phyloP scores from a whole-genome alignment of 495 filamentous ascomycete genomes.

The Friedmanniomyces endolithicus region DNA sequence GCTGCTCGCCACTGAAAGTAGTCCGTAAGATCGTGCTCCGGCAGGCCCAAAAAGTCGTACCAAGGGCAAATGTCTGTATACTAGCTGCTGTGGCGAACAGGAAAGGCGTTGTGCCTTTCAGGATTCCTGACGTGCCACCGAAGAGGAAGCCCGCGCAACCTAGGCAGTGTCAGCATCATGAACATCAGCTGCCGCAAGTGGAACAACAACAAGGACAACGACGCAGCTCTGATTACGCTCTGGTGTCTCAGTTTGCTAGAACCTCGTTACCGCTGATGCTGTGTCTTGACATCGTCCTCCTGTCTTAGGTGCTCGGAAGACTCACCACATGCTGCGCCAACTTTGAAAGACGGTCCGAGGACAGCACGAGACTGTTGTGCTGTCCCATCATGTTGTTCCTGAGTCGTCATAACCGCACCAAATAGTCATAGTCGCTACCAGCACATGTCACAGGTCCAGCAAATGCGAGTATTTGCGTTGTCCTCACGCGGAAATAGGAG shows the following conservation, averaged over 20 bases:
- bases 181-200: not conserved
- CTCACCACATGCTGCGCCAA: conserved; percentile 17
- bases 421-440: too few species aligned
- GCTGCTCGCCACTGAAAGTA: conserved; percentile 16
- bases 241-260: not conserved
- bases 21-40: conserved; percentile 30
- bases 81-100: conserved; percentile 62
- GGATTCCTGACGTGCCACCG: conserved; percentile 55
- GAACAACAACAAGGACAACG: not conserved
- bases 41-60: conserved; percentile 56
- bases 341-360: conserved; percentile 13
- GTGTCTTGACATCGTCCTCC: too few species aligned
- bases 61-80: conserved; percentile 68
- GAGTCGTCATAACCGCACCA: not conserved
- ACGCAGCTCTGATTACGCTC: too few species aligned
- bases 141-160: conserved; percentile 48
- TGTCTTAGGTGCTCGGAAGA: not conserved
- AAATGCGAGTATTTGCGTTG: too few species aligned
- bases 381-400: not conserved
- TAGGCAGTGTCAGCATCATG: not conserved
- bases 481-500: too few species aligned
- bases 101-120: conserved; percentile 50
- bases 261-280: too few species aligned
- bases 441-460: too few species aligned
- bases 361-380: not conserved